Conservation (phyloP, 2,329 filamentous ascomycete species). For the Paramyrothecium sp. region DNA sequence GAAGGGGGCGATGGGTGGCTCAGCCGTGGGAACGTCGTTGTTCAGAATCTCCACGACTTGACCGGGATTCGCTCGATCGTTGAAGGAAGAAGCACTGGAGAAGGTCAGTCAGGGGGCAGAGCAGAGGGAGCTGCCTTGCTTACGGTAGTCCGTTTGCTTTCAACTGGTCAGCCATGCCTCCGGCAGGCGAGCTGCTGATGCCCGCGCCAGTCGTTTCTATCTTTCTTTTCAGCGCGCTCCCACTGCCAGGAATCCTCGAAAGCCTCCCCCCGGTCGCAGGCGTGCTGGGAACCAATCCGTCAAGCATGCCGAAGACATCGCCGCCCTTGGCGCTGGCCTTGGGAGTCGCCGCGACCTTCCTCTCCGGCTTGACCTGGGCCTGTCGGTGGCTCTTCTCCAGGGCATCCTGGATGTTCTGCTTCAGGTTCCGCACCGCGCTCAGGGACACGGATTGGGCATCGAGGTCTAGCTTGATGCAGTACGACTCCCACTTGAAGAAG, state of each 20-base stretch:
- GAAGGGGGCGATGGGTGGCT: constrained; percentile 70
- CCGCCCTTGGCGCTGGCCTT: constrained; percentile 53
- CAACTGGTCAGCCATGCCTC: constrained; percentile 29
- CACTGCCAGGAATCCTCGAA: constrained; percentile 29
- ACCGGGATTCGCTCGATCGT: constrained; percentile 74
- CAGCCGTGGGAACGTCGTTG: constrained; percentile 63
- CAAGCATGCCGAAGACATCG: constrained; percentile 84
- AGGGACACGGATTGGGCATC: constrained; percentile 71
- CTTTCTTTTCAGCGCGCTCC: constrained; percentile 30
- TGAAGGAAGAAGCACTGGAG: constrained; percentile 50
- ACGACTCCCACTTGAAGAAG: constrained; percentile 99
- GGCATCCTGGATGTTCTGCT: constrained; percentile 81
- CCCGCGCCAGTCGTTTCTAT: constrained; percentile 21
- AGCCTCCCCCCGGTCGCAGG: constrained; percentile 44
- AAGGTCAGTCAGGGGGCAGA: constrained; percentile 3
- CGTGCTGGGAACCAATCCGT: constrained; percentile 67
- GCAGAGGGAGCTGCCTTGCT: constrained; percentile 6
- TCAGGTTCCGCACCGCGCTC: constrained; percentile 72
- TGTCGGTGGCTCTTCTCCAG: constrained; percentile 74
- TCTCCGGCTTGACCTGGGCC: constrained; percentile 60
- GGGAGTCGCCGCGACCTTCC: constrained; percentile 61
- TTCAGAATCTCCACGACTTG: constrained; percentile 84
- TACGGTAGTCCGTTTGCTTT: constrained; percentile 24
- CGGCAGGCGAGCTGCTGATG: constrained; percentile 30
- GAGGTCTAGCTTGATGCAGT: constrained; percentile 89